Conservation (phyloP, 306 rosid genomes). For the Abrus precatorius region DNA sequence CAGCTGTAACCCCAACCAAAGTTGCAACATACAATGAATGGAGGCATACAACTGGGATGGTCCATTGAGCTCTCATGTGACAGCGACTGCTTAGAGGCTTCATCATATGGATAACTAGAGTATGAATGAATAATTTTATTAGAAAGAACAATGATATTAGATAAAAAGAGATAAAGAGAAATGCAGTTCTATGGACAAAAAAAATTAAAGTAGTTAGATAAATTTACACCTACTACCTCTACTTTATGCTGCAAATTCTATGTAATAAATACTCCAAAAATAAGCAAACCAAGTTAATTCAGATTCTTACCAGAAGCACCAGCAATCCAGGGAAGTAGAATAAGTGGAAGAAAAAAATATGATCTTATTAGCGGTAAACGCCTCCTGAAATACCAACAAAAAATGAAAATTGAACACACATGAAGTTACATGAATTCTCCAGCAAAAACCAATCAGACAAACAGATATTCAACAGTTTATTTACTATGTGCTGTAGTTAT, state of each 20-base stretch:
- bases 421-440: neutral
- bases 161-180: constrained; percentile 29
- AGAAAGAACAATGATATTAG: constrained; percentile 11
- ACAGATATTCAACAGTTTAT: constrained; percentile 18
- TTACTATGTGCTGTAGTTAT: neutral
- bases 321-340: constrained; percentile 86
- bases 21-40: constrained; percentile 73
- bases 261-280: neutral
- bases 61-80: constrained; percentile 83
- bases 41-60: constrained; percentile 67
- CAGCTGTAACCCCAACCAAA: constrained; percentile 79
- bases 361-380: constrained; percentile 87
- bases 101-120: constrained; percentile 71
- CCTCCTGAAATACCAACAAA: constrained; percentile 76
- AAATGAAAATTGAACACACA: constrained; percentile 18
- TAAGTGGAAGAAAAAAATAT: constrained; percentile 76
- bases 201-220: neutral
- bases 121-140: constrained; percentile 49
- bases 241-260: constrained; percentile 35
- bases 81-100: constrained; percentile 79
- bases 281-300: constrained; percentile 32
- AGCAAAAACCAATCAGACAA: constrained; percentile 31
- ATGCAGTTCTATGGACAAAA: constrained; percentile 3
- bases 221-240: neutral
- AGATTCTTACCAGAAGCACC: constrained; percentile 79